Evolutionary conservation across 495 filamentous ascomycete species (phyloP).

Genomic region (Penicillium tannophilum): DNA sequence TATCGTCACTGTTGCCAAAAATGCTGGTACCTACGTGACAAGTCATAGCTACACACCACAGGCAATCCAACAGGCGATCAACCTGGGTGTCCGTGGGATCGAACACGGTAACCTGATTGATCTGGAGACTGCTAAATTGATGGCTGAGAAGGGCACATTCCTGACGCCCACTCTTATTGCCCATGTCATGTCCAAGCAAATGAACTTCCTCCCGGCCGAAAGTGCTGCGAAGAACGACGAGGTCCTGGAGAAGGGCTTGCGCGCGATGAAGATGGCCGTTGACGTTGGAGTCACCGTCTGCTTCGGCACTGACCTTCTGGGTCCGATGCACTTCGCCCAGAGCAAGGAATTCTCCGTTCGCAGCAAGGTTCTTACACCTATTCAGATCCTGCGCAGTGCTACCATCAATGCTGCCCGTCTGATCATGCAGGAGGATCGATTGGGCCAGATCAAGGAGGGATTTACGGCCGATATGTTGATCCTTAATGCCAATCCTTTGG

Average conservation of each 20-base stretch:
- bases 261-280: slow-evolving; percentile 44
- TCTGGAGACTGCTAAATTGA: slow-evolving; percentile 46
- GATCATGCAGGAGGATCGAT: slow-evolving; percentile 38
- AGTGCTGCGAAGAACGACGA: slow-evolving; percentile 47
- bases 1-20: slow-evolving; percentile 46
- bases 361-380: slow-evolving; percentile 38
- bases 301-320: slow-evolving; percentile 57
- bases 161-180: slow-evolving; percentile 57
- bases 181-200: slow-evolving; percentile 48
- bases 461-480: slow-evolving; percentile 47
- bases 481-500: slow-evolving; percentile 47
- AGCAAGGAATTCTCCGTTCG: slow-evolving; percentile 52
- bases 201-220: slow-evolving; percentile 42
- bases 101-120: slow-evolving; percentile 60
- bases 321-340: slow-evolving; percentile 48
- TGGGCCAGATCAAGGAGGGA: slow-evolving; percentile 46
- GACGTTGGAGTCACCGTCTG: slow-evolving; percentile 55
- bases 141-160: slow-evolving; percentile 45
- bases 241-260: slow-evolving; percentile 48
- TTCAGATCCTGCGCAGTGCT: slow-evolving; percentile 51
- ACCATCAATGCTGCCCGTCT: slow-evolving; percentile 52
- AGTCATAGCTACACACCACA: slow-evolving; percentile 55
- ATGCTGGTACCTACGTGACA: slow-evolving; percentile 54
- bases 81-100: slow-evolving; percentile 56
- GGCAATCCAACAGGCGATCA: slow-evolving; percentile 53